Conservation (phyloP, 371 early-diverging fungal genomes). For the Mortierella sp. region DNA sequence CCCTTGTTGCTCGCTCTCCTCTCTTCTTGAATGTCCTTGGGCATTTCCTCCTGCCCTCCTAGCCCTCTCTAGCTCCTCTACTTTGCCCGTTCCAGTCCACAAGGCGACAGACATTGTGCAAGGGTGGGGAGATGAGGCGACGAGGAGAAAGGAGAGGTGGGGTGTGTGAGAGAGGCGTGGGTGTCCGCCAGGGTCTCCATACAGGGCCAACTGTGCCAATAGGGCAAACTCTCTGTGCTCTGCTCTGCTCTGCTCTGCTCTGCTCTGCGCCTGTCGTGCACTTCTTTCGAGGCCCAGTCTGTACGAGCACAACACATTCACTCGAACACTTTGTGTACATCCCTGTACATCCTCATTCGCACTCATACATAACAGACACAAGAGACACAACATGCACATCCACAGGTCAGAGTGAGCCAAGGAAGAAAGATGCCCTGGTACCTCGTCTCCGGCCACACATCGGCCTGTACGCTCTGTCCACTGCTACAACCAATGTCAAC, state of each 20-base stretch:
- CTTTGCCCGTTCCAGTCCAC: background rate
- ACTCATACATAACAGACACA: background rate
- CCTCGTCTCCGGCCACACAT: background rate
- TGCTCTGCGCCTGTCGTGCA: background rate
- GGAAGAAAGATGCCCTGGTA: too few relatives aligned
- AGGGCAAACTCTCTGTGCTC: too few relatives aligned
- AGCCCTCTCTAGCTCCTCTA: background rate
- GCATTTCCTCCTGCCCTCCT: too few relatives aligned
- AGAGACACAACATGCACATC: background rate
- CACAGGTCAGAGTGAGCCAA: background rate
- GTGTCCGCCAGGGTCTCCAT: background rate
- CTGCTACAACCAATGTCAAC: background rate
- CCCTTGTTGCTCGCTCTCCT: too few relatives aligned
- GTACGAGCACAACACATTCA: too few relatives aligned
- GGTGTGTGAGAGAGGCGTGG: background rate
- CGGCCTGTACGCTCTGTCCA: background rate
- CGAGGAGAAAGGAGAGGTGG: background rate
- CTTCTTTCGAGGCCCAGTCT: too few relatives aligned
- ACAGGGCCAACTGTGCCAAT: background rate
- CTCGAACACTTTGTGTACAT: too few relatives aligned
- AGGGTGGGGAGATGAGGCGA: too few relatives aligned
- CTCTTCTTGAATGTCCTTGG: too few relatives aligned
- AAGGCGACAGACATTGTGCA: background rate
- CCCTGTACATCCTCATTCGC: background rate
- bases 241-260: background rate